Evolutionary conservation across 2,329 filamentous ascomycete genomes (phyloP), one percentile per base, ranked within the genome.

Genomic region (Fusarium robinianum): DNA sequence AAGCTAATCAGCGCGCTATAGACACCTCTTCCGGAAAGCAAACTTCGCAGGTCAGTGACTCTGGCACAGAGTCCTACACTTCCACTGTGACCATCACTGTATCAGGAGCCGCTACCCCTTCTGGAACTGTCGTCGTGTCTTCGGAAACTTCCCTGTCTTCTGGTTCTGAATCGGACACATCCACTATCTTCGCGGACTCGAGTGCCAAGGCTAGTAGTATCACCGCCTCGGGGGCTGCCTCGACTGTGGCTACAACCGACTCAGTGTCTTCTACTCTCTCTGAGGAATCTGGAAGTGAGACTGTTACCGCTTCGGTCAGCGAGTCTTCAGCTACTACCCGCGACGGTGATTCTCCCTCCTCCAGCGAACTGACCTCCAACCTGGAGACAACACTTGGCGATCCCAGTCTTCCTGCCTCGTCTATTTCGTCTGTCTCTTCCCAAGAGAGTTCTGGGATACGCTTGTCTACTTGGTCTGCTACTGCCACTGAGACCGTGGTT

Each of bases 171-270:
- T 40, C 33, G 6, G 25, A 29, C 12, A 39, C 35, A 4, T 25
- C 22, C 12, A 41, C 21, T 26, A 38, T 44, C 21, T 58, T 41
- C n/a, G 49, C 32, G 24, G 55, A 44, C 23, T 57, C 55, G 21
- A 57, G 55, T 25, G 55, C 40, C 25, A 37, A 38, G 29, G 55
- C 51, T 43, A 48, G 51, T 33, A 51, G 47, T 30, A 36, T 21
- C 34, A 52, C 54, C 27, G 34, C 26, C 25, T 44, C 44, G 10
- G 23, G 48, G 22, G 29, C 26, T 25, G 29, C 18, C 11, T 44
- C 54, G 19, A 30, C 29, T 14, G 22, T 24, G 22, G 18, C n/a
- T 14, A 18, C 42, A n/a, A 45, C 47, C 12, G 18, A 23, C 24
- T 39, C 29, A 19, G 21, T n/a, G 6, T 44, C 51, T 19, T 38